Conservation (phyloP, 805 yeast genomes). For the Nakazawaea siamensis region DNA sequence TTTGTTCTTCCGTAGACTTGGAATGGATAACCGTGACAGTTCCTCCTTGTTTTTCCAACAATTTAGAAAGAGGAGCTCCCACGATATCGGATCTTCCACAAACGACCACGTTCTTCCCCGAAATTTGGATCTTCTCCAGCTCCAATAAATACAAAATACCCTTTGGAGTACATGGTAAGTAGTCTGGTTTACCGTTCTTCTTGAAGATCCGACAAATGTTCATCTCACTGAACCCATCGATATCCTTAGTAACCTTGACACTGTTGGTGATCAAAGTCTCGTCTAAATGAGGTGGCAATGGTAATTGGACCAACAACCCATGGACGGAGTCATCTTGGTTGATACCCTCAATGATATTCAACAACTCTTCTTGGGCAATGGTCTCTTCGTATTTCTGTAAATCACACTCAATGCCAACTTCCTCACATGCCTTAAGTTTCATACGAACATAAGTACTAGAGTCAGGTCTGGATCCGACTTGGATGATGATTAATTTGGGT, state of each 20-base stretch:
- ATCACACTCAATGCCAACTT: constrained; percentile 56
- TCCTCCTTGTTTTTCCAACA: constrained; percentile 64
- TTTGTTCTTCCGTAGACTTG: constrained; percentile 43
- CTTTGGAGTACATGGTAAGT: constrained; percentile 79
- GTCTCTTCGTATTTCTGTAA: constrained; percentile 51
- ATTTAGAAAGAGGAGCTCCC: constrained; percentile 70
- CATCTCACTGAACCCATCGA: constrained; percentile 75
- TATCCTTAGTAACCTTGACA: constrained; percentile 63
- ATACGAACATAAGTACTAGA: constrained; percentile 75
- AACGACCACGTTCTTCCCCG: constrained; percentile 73
- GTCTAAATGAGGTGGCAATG: constrained; percentile 63
- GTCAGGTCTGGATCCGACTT: constrained; percentile 72
- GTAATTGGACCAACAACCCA: constrained; percentile 71
- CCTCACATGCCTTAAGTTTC: constrained; percentile 72
- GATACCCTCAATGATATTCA: constrained; percentile 43
- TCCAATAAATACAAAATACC: constrained; percentile 64
- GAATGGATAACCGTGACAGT: constrained; percentile 75
- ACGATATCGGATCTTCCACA: constrained; percentile 83
- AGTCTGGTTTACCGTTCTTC: constrained; percentile 61
- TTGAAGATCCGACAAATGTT: constrained; percentile 74
- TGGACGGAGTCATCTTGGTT: constrained; percentile 56
- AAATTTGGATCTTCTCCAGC: constrained; percentile 43
- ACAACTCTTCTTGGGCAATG: constrained; percentile 46
- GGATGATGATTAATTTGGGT: constrained; percentile 64
- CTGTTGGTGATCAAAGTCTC: constrained; percentile 61